Evolutionary conservation across 768 basidiomycete species (phyloP).

Genomic region (Mycena filopes): DNA sequence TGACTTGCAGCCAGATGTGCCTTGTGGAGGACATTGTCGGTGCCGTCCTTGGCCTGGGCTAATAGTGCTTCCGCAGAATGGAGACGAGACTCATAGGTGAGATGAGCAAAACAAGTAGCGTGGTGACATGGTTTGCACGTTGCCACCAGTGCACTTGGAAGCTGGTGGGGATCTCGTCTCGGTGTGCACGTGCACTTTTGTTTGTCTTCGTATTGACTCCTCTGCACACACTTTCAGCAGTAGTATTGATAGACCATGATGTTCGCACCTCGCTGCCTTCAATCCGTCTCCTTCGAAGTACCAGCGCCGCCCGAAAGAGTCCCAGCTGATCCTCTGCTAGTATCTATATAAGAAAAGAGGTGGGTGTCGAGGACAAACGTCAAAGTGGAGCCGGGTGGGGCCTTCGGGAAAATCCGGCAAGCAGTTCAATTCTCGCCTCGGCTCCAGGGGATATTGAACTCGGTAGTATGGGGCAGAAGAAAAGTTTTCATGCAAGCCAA

Average conservation of each 20-base stretch:
- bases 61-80: slow-evolving; percentile 55
- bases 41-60: slow-evolving; percentile 37
- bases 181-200: slow-evolving; percentile 15
- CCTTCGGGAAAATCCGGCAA: too few species aligned
- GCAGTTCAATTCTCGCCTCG: too few species aligned
- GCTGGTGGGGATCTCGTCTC: slow-evolving; percentile 30
- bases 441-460: too few species aligned
- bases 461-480: too few species aligned
- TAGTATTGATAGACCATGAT: neutral
- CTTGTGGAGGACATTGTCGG: slow-evolving; percentile 45
- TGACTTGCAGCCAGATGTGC: slow-evolving; percentile 38
- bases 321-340: slow-evolving; percentile 38
- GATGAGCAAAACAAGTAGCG: slow-evolving; percentile 51
- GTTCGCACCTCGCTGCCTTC: neutral
- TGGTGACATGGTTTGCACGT: slow-evolving; percentile 55
- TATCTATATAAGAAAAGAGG: too few species aligned
- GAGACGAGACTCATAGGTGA: slow-evolving; percentile 43
- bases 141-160: slow-evolving; percentile 38
- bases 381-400: too few species aligned
- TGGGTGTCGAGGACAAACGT: too few species aligned
- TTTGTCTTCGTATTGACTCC: neutral
- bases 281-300: slow-evolving; percentile 44
- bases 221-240: neutral
- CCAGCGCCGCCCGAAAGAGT: slow-evolving; percentile 49
- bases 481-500: too few species aligned